phyloP scores from a whole-genome alignment of 805 yeast species.

The Yarrowia sp. region DNA sequence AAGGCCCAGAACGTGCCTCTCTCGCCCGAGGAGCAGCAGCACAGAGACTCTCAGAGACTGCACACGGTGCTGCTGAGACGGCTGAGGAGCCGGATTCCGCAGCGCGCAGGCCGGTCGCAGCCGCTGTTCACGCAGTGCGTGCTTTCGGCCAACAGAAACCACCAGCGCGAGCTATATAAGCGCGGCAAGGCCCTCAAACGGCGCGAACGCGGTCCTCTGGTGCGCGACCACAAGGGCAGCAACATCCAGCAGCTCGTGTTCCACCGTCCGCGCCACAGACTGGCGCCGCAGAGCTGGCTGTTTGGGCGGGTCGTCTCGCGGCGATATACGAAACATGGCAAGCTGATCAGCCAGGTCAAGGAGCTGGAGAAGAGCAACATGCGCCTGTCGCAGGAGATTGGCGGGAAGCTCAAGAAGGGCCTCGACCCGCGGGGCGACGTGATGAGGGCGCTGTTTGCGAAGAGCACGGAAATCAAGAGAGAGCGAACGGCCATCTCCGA shows the following conservation, averaged over 20 bases:
- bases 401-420: neutral
- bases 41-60: neutral
- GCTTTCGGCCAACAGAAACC: slow-evolving; percentile 6
- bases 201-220: neutral
- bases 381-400: neutral
- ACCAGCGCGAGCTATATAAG: neutral
- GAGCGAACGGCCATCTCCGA: neutral
- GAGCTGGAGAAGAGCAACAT: neutral
- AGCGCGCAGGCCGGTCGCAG: neutral
- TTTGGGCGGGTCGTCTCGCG: neutral
- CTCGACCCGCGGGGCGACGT: neutral
- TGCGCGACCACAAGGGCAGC: neutral
- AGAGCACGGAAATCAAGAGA: neutral
- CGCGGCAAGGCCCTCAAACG: neutral
- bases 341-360: neutral
- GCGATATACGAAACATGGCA: neutral
- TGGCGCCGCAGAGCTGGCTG: neutral
- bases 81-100: neutral
- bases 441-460: neutral
- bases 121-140: slow-evolving; percentile 1
- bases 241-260: neutral
- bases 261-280: neutral
- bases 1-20: neutral
- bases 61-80: neutral
- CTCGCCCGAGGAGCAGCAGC: neutral